Percentiles rank a stretch among this genome's conserved stretches.
Evolutionary conservation across 495 filamentous ascomycete genomes (phyloP).

Genomic region (Stereocaulon alpinum): DNA sequence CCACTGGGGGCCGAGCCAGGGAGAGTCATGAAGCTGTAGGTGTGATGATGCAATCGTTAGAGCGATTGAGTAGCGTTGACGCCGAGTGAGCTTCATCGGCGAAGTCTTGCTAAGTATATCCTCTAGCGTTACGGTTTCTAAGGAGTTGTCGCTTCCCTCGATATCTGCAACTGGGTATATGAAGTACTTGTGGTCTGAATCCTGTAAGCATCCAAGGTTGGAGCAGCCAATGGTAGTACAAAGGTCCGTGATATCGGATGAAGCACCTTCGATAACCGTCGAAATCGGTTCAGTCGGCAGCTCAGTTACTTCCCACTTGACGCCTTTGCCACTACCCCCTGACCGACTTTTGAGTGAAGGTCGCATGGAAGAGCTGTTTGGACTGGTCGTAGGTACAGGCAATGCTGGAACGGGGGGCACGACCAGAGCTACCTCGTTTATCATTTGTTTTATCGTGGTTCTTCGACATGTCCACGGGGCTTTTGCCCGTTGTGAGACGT

Average conservation of each 20-base stretch:
- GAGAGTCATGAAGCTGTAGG: slow-evolving; percentile 19
- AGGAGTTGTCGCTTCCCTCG: background rate
- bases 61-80: slow-evolving; percentile 24
- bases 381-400: background rate
- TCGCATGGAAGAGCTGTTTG: background rate
- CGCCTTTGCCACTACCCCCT: background rate
- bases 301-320: background rate
- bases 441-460: background rate
- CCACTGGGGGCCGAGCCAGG: slow-evolving; percentile 19
- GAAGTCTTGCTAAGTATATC: slow-evolving; percentile 16
- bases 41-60: slow-evolving; percentile 22
- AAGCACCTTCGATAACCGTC: background rate
- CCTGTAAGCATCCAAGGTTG: slow-evolving; percentile 18
- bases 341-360: background rate
- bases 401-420: background rate
- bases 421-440: background rate
- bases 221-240: slow-evolving; percentile 15
- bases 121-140: slow-evolving; percentile 19
- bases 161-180: slow-evolving; percentile 17
- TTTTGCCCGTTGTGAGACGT: background rate
- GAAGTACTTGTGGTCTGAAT: slow-evolving; percentile 18
- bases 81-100: slow-evolving; percentile 16
- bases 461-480: background rate
- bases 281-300: background rate
- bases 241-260: slow-evolving; percentile 16